Base-by-base conservation (phyloP, 1,284 basidiomycete species). In the Ceratobasidium sp. region DNA sequence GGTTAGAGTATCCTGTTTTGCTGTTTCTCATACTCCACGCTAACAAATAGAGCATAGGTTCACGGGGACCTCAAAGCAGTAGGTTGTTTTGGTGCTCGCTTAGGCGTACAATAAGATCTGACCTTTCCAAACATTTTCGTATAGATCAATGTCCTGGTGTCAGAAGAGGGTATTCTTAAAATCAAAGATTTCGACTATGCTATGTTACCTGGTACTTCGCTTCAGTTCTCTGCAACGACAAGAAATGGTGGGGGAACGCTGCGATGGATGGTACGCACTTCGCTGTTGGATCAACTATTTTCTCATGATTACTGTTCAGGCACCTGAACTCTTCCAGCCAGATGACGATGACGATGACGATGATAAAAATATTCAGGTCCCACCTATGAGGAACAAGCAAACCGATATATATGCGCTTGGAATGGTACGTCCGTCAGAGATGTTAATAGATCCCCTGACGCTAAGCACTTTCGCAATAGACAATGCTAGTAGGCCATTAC, bases 371-470 rank as follows among this genome's bases (percentile, higher is more conserved):
- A 24, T 9, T 4, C 7, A 15, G 8, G 19, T 8, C 11, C 6
- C 36, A 2, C 1, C 29, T 11, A 11, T 41, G 36, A 41, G 36
- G 11, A 11, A 11, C 11, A 41, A 41, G 11, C 36, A 11, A 44
- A 15, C 57, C 5, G 57, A 60, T 36, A 17, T 60, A 11, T 60
- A 44, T n/a, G 29, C 57, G 14, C 57, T 60, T n/a, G 57, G 57
- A 36, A 60, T 60, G 57, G 57, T 60, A 41, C 11, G 36, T 41
- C 6, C 36, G 11, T 41, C 36, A 11, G 36, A 41, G 6, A 41
- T 11, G n/a, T 41, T 41, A 4, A 11, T 11, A 41, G 4, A 41
- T 41, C 4, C 11, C 36, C n/a, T n/a, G n/a, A n/a, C n/a, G n/a
- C 11, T 41, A 41, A 41, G 4, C 36, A 11, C 36, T 41, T 41